These are phyloP conservation scores for Clohesyomyces aquaticus DNA, from an alignment of 495 filamentous ascomycete species.

Conservation along the genomic window DNA sequence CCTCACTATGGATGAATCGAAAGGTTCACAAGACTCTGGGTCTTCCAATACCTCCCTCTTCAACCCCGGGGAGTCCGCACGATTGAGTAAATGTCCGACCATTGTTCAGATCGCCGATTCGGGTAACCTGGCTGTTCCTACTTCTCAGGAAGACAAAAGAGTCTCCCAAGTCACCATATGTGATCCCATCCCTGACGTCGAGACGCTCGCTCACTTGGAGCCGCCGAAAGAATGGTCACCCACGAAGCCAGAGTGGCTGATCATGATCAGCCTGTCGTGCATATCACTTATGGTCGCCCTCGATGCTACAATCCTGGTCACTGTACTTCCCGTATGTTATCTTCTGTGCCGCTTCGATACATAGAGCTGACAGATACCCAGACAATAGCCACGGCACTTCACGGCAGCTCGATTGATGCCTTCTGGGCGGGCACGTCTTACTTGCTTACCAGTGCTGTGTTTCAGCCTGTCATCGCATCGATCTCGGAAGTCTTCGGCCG, in stretches of 20 bases:
- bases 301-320: conserved; percentile 60
- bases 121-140: no score
- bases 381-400: conserved; percentile 51
- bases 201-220: no score
- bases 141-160: no score
- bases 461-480: conserved; percentile 58
- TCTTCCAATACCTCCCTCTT: no score
- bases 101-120: no score
- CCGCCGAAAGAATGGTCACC: conserved; percentile 32
- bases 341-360: conserved; percentile 15
- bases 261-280: conserved; percentile 27
- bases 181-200: no score
- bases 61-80: no score
- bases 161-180: no score
- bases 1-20: no score
- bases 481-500: conserved; percentile 57
- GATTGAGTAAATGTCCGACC: no score
- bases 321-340: conserved; percentile 43
- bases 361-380: conserved; percentile 22
- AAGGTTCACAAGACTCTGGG: no score
- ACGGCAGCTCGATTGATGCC: conserved; percentile 53
- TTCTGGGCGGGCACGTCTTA: conserved; percentile 63
- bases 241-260: conserved; percentile 9
- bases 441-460: conserved; percentile 63
- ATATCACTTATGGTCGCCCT: conserved; percentile 54